These are phyloP conservation scores for Populus pruinosa DNA, from an alignment of 345 rosid species.

Conservation along the genomic window DNA sequence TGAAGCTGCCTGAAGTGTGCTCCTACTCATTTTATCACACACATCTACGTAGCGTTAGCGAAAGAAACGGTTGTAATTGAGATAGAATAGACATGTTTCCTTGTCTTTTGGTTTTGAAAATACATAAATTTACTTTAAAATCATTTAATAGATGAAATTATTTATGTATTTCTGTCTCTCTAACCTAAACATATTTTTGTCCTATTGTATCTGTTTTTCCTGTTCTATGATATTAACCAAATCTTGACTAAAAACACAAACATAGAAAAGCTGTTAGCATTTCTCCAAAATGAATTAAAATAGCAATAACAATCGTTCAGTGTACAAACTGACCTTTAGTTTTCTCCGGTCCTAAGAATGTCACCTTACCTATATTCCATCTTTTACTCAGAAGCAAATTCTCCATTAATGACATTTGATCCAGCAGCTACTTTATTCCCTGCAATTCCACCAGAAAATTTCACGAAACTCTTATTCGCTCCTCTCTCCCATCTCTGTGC, in stretches of 20 bases:
- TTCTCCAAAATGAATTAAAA: not conserved
- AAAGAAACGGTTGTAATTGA: too few relatives aligned
- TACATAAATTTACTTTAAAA: too few relatives aligned
- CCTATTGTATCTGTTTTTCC: too few relatives aligned
- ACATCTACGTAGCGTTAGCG: too few relatives aligned
- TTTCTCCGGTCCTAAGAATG: slow-evolving; percentile 45
- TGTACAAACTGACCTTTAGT: slow-evolving; percentile 19
- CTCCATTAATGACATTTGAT: slow-evolving; percentile 50
- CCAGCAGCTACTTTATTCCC: slow-evolving; percentile 27
- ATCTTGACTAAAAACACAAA: too few relatives aligned
- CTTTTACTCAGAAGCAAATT: slow-evolving; percentile 42
- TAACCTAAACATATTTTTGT: too few relatives aligned
- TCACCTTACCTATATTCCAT: slow-evolving; percentile 53
- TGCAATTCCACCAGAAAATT: slow-evolving; percentile 26
- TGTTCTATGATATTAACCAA: too few relatives aligned
- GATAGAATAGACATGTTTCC: too few relatives aligned
- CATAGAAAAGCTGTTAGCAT: not conserved
- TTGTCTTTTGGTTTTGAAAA: too few relatives aligned
- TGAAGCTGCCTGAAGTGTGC: not conserved
- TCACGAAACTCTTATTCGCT: slow-evolving; percentile 50
- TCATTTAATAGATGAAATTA: too few relatives aligned
- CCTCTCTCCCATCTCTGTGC: slow-evolving; percentile 47
- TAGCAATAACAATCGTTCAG: not conserved
- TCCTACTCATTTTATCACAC: too few relatives aligned
- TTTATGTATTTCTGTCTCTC: too few relatives aligned